phyloP scores from a whole-genome alignment of 2,329 filamentous ascomycete species.

The Ramichloridium luteum region DNA sequence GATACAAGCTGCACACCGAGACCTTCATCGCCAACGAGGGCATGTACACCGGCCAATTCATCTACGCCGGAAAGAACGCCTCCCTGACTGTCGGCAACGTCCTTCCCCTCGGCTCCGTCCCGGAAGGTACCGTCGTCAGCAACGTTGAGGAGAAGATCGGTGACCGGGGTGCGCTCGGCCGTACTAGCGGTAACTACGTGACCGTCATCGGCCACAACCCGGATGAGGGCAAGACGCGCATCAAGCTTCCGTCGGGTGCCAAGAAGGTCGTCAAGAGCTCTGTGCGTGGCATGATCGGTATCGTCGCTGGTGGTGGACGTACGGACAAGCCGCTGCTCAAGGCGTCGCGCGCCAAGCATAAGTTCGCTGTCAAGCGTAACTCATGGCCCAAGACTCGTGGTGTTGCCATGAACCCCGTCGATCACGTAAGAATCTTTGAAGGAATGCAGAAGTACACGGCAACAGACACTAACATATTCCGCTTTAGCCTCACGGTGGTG shows the following conservation, averaged over 20 bases:
- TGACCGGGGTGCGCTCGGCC: slow-evolving; percentile 89
- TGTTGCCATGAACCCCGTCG: slow-evolving; percentile 99
- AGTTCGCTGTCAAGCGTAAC: slow-evolving; percentile 99
- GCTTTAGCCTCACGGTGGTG: slow-evolving; percentile 45
- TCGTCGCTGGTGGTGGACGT: slow-evolving; percentile 97
- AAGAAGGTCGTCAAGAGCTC: slow-evolving; percentile 97
- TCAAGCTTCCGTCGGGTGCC: slow-evolving; percentile 97
- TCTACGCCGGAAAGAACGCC: slow-evolving; percentile 99
- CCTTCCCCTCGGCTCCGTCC: slow-evolving; percentile 84
- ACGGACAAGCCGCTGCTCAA: slow-evolving; percentile 99
- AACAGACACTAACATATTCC: slow-evolving; percentile 20
- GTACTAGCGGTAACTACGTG: slow-evolving; percentile 98
- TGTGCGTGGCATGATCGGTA: slow-evolving; percentile 96
- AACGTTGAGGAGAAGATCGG: slow-evolving; percentile 99
- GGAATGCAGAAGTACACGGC: slow-evolving; percentile 10
- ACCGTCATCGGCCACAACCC: slow-evolving; percentile 96
- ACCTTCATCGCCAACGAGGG: slow-evolving; percentile 99
- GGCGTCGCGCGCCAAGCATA: slow-evolving; percentile 99
- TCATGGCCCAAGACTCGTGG: slow-evolving; percentile 99
- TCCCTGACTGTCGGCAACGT: slow-evolving; percentile 94
- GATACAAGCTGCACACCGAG: slow-evolving; percentile 94
- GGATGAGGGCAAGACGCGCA: slow-evolving; percentile 97
- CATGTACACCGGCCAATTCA: slow-evolving; percentile 99
- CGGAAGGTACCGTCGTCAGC: slow-evolving; percentile 97
- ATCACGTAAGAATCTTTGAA: slow-evolving; percentile 54